Evolutionary conservation across 2,329 filamentous ascomycete species (phyloP), one percentile per base, ranked within the genome.

Genomic region (Apiospora saccharicola): DNA sequence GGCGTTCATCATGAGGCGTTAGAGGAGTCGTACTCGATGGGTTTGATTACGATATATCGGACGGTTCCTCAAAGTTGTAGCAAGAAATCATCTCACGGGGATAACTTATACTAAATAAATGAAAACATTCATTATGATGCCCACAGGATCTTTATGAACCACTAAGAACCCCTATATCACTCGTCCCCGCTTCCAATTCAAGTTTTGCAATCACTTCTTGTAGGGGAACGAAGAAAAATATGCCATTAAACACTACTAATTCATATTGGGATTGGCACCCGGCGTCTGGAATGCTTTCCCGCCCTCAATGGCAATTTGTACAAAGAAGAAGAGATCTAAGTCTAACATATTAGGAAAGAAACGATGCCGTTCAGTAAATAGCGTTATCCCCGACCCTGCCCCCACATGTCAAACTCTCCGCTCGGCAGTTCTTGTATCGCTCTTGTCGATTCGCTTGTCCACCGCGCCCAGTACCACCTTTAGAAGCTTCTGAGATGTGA

Each of bases 381-480:
- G 12, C 2, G 26, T 22, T 57, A 22, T 22, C 14, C 51, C n/a
- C 22, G 49, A 4, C 51, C 49, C 22, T 57, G 51, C 8, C 51
- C 8, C 51, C 26, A 30, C 51, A 30, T 34, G 16, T 67, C 30
- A 43, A 44, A 47, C 43, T 68, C 46, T 34, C 4, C 41, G 12
- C 26, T 46, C 67, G 14, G 67, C 44, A n/a, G 41, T 68, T 30
- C 44, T 68, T 24, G 41, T 68, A 14, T 47, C 67, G 26, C 46
- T 68, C 26, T 89, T 85, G 80, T 94, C 92, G 70, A 93, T 83
- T 72, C 87, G 84, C 77, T 90, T 87, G 75, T 94, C 90, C 12
- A 98, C 93, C 0, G 91, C 89, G 3, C 95, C 95, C 5, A 98
- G 85, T 0, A 97, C 93, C 41, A 90, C 90, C 83, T 98, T 98